Evolutionary conservation across 1,139 yeast genomes (phyloP).

Genomic region (Saccharomyces hybrid): DNA sequence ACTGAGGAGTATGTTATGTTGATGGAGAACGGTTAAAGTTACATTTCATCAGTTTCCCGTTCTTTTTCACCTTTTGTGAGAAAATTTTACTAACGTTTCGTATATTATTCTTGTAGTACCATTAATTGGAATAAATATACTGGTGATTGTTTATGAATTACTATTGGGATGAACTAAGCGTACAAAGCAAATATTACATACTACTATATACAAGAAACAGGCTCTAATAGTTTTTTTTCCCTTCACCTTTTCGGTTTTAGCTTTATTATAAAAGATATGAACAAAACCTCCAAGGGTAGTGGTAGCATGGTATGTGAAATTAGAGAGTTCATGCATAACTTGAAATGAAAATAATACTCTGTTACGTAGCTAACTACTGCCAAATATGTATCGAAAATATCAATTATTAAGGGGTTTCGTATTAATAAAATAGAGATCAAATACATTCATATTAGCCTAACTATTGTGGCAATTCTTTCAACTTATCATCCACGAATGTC

Average conservation of each 20-base stretch:
- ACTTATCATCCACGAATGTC: not conserved
- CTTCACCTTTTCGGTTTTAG: not conserved
- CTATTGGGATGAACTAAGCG: slow-evolving; percentile 49
- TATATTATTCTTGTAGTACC: slow-evolving; percentile 40
- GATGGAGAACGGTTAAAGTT: not conserved
- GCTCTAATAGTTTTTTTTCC: not conserved
- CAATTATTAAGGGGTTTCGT: not conserved
- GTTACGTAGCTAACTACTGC: not conserved
- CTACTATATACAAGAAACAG: not conserved
- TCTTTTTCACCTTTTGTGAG: slow-evolving; percentile 1
- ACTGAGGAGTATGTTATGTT: slow-evolving; percentile 45
- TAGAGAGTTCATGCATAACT: not conserved
- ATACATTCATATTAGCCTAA: not conserved
- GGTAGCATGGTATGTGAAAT: not conserved
- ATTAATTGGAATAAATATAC: slow-evolving; percentile 55
- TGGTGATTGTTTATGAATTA: slow-evolving; percentile 66
- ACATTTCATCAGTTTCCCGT: not conserved
- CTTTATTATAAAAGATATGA: not conserved
- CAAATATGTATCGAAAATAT: not conserved
- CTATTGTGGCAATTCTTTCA: not conserved
- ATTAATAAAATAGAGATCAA: not conserved
- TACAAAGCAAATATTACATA: slow-evolving; percentile 2
- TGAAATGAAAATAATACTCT: not conserved
- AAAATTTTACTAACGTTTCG: not conserved
- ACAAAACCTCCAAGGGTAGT: not conserved